Base-by-base conservation (phyloP, 1,284 basidiomycete genomes). In the Nidula niveotomentosa region DNA sequence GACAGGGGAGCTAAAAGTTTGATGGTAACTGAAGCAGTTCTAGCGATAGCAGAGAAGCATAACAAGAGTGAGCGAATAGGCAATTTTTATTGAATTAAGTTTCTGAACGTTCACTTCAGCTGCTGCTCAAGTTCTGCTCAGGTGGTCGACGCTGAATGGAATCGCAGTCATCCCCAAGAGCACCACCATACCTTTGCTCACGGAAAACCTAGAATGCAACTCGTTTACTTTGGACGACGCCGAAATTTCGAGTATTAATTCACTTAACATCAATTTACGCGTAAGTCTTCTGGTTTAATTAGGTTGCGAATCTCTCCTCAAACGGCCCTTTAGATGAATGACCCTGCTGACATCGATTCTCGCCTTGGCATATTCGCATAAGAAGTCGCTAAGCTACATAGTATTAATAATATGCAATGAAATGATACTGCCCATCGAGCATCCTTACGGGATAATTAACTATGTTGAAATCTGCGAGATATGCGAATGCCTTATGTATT, bases 121-220 rank as follows among this genome's bases (percentile, higher is more conserved):
- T 37, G 58, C 75, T 7, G 75, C 73, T 8, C 75, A 76, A 69
- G 78, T 93, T 36, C 73, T 92, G 36, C 80, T 93, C 56, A 84
- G 90, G 60, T 93, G 90, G 90, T 84, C 88, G 6, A 86, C 87
- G 13, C 88, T 92, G 66, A 84, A 83, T 37, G 85, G 83, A 6
- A 78, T 93, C 56, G 88, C 88, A 41, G 88, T 94, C 48, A 84
- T 94, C 58, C 92, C 92, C 49, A 91, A 91, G 77, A 84, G 78
- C 55, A 91, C 84, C 71, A 70, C 77, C 63, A 57, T 67, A 9
- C 61, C 71, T 4, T 83, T 87, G 56, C 67, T 91, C 48, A 62
- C 69, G 12, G 70, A 85, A 66, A 94, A 94, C 73, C 66, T 92
- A 57, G 71, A 71, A 41, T 79, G 77, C 65, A 71, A 76, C 55